phyloP scores from a whole-genome alignment of 148 eudicot genomes.

The Camellia lanceoleosa region DNA sequence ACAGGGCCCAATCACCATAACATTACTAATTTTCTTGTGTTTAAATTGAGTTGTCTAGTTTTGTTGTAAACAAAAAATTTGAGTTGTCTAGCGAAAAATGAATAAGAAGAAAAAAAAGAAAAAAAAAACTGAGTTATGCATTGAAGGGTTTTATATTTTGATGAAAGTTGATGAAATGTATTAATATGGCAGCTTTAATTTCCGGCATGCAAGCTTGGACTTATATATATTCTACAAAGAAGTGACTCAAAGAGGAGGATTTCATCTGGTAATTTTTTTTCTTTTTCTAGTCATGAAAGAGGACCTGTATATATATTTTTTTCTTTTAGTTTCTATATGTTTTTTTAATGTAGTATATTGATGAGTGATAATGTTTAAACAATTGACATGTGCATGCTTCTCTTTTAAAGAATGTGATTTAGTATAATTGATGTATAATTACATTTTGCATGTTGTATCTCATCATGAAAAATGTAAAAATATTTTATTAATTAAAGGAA shows the following conservation, averaged over 20 bases:
- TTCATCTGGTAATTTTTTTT: conserved; percentile 31
- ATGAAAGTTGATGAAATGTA: background rate
- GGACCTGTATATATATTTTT: background rate
- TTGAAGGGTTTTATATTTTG: background rate
- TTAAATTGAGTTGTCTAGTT: background rate
- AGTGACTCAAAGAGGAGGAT: conserved; percentile 49
- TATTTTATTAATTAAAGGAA: background rate
- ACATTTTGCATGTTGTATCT: background rate
- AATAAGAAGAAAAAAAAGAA: no score
- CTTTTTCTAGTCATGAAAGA: background rate
- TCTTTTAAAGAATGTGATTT: background rate
- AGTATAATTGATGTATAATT: background rate
- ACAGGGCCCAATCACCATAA: no score
- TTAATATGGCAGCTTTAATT: conserved; percentile 38
- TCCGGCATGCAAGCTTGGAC: conserved; percentile 40
- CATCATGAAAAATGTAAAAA: background rate
- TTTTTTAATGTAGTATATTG: background rate
- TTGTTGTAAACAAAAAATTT: background rate
- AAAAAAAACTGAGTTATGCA: no score
- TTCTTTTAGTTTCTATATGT: background rate
- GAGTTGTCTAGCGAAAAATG: no score
- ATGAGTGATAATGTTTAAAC: background rate
- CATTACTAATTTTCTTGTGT: background rate
- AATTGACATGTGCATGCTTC: background rate
- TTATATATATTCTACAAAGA: conserved; percentile 36